A percentile compares a stretch with the other conserved stretches of the same genome.
Conservation (phyloP, 1,139 yeast species). For the Candida labiduridarum region DNA sequence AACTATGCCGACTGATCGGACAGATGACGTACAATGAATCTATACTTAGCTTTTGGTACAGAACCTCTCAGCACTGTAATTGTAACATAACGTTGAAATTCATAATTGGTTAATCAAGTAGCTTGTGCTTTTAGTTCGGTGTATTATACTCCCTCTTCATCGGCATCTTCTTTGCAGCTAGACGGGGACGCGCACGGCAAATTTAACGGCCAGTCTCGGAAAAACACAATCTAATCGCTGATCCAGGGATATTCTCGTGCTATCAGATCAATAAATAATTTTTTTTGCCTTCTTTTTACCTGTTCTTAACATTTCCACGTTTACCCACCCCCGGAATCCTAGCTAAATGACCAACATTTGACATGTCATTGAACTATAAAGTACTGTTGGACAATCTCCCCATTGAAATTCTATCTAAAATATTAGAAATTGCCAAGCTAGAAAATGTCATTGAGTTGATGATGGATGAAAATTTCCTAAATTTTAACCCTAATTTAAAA, state of each 20-base stretch:
- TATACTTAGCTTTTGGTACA: too few species aligned
- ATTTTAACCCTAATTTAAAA: slow-evolving; percentile 9
- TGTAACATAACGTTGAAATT: too few species aligned
- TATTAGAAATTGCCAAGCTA: slow-evolving; percentile 11
- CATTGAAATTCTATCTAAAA: slow-evolving; percentile 12
- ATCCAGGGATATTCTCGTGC: not conserved
- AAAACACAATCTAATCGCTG: not conserved
- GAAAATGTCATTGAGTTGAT: slow-evolving; percentile 13
- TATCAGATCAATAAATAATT: not conserved
- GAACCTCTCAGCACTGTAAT: too few species aligned
- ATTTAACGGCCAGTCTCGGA: not conserved
- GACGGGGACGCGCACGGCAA: not conserved
- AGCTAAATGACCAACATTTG: not conserved
- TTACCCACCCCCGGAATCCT: not conserved
- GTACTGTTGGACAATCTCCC: slow-evolving; percentile 9
- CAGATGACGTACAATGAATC: too few species aligned
- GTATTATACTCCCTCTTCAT: too few species aligned
- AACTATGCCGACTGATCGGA: too few species aligned
- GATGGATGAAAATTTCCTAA: slow-evolving; percentile 10
- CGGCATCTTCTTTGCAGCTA: not conserved
- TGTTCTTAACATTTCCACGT: not conserved
- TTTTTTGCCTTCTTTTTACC: not conserved
- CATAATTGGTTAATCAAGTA: too few species aligned
- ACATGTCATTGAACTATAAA: not conserved
- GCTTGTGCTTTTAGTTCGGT: too few species aligned